These are phyloP conservation scores for Mortierella hygrophila DNA, from an alignment of 192 early-diverging fungal species.

Conservation along the genomic window DNA sequence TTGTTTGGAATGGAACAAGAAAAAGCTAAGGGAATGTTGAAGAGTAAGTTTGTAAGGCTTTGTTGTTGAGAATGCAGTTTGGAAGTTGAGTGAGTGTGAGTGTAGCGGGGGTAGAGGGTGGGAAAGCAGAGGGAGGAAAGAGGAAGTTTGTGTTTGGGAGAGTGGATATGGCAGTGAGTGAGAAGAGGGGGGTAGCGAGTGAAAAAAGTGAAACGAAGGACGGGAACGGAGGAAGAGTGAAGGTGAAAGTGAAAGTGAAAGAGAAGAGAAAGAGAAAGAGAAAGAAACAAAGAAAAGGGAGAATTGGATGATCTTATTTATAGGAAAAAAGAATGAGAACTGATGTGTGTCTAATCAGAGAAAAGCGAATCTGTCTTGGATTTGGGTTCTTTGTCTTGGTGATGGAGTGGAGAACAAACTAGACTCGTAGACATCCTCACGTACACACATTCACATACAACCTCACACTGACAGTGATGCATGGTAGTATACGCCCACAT, in stretches of 20 bases:
- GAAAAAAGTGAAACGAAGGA: not conserved
- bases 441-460: not conserved
- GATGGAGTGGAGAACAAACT: no score
- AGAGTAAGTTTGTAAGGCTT: not conserved
- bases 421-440: not conserved
- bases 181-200: not conserved
- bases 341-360: not conserved
- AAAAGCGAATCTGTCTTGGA: not conserved
- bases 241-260: not conserved
- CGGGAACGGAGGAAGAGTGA: not conserved
- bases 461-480: no score
- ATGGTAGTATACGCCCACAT: no score
- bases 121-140: not conserved
- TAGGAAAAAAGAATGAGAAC: not conserved
- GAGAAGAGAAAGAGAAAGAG: slow-evolving; percentile 10
- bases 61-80: not conserved
- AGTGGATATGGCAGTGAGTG: no score
- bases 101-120: not conserved
- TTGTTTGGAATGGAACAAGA: slow-evolving; percentile 2
- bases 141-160: not conserved
- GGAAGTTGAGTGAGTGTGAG: not conserved
- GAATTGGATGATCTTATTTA: not conserved
- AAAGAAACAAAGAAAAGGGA: slow-evolving; percentile 11
- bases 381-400: not conserved
- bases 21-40: not conserved